Base-by-base conservation (phyloP, 805 yeast genomes). In the Wickerhamiella azyma region DNA sequence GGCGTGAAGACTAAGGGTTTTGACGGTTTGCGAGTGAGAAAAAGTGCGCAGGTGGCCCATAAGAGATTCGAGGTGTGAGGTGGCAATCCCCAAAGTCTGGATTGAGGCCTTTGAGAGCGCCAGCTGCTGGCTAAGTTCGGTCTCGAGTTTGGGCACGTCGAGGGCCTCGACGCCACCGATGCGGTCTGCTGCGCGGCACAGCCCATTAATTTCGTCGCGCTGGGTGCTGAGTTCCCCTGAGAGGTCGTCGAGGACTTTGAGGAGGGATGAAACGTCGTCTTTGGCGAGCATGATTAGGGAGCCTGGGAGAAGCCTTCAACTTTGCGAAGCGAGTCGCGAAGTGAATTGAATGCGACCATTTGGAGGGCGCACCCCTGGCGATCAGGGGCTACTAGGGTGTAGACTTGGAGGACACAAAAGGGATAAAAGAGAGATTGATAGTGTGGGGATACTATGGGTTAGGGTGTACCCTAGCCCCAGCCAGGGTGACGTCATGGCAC, bases 231-330 rank as follows among this genome's bases (percentile, higher is more conserved):
- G 49, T 36, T 51, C 51, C 5, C 26, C 21, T 2, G 53, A 17
- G 10, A 59, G 52, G 24, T 53, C 50, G 41, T 53, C 54, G 8
- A 59, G 49, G 9, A 59, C 53, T 10, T 43, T 11, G 13, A 49
- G 39, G 33, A 59, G 51, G 9, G 57, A 54, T 32, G 48, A 48
- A 9, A 41, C 44, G 18, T 41, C 44, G 32, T 41, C 44, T 6
- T 7, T 13, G 3, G 33, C 33, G 6, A 30, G 33, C 33, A 30
- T 30, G 9, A 30, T 21, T 21, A 21, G 24, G 24, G 24, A 21
- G 24, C 24, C n/a, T n/a, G n/a, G n/a, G n/a, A n/a, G n/a, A n/a
- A n/a, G n/a, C n/a, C n/a, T n/a, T n/a, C n/a, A n/a, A n/a, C n/a
- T n/a, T n/a, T n/a, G n/a, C n/a, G n/a, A n/a, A n/a, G n/a, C n/a